Evolutionary conservation across 2,329 filamentous ascomycete species (phyloP).

Genomic region (Penicillium sp.): DNA sequence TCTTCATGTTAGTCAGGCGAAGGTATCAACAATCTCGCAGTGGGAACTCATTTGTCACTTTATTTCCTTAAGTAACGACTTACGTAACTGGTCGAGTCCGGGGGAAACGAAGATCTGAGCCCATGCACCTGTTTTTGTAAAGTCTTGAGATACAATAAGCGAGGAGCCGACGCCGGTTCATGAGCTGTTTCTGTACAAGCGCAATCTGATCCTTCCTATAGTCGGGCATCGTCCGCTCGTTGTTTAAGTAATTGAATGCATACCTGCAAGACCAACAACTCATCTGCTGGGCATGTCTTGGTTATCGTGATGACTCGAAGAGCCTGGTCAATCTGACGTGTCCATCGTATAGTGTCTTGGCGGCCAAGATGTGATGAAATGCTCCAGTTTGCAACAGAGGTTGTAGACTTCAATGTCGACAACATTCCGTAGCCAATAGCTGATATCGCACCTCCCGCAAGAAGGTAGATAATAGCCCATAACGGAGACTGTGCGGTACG

Average conservation of each 20-base stretch:
- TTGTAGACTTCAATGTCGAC: no score
- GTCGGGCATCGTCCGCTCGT: conserved; percentile 32
- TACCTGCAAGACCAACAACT: conserved; percentile 36
- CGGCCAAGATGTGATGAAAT: conserved; percentile 38
- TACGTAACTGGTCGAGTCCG: conserved; percentile 20
- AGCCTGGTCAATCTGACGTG: conserved; percentile 41
- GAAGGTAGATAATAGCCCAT: no score
- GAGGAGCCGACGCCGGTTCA: conserved; percentile 12
- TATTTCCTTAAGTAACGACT: no score
- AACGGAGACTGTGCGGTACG: no score
- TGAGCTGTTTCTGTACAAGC: conserved; percentile 10
- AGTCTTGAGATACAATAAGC: conserved; percentile 31
- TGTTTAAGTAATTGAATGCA: conserved; percentile 39
- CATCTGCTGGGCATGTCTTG: conserved; percentile 30
- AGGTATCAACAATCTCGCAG: conserved; percentile 4
- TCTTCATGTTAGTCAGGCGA: conserved; percentile 16
- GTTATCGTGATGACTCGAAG: conserved; percentile 30
- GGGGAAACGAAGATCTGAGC: conserved; percentile 29
- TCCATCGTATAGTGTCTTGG: conserved; percentile 39
- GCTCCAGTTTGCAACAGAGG: conserved; percentile 12
- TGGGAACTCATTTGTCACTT: no score
- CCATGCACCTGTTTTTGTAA: conserved; percentile 36
- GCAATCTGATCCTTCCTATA: conserved; percentile 28
- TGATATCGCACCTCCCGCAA: no score
- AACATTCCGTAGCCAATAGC: no score